Percentiles rank a stretch among this genome's conserved stretches.
Evolutionary conservation across 2,329 filamentous ascomycete genomes (phyloP).

Genomic region (Monosporascus ibericus): DNA sequence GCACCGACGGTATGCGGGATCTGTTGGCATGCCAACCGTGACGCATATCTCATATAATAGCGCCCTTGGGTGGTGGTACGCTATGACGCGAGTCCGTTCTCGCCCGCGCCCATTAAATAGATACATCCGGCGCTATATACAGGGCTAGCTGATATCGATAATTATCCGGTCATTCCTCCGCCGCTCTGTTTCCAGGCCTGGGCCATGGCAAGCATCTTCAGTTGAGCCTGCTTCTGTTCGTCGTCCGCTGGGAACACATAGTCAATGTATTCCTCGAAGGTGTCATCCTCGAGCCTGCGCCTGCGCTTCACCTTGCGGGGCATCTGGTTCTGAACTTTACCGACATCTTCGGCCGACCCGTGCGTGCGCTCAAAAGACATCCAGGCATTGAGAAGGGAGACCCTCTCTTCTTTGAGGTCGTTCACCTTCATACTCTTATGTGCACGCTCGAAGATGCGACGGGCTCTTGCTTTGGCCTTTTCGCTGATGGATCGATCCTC

Average conservation of each 20-base stretch:
- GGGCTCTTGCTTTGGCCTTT: constrained; percentile 74
- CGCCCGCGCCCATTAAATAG: too few relatives aligned
- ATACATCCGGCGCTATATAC: neutral
- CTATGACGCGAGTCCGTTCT: too few relatives aligned
- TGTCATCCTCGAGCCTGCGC: constrained; percentile 84
- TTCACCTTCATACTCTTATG: constrained; percentile 83
- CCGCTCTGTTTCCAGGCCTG: constrained; percentile 75
- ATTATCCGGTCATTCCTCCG: constrained; percentile 18
- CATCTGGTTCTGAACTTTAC: constrained; percentile 87
- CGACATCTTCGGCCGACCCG: constrained; percentile 67
- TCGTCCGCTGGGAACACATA: constrained; percentile 97
- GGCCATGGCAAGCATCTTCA: constrained; percentile 77
- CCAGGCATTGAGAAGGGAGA: constrained; percentile 86
- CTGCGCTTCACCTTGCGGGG: constrained; percentile 88
- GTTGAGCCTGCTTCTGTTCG: constrained; percentile 74
- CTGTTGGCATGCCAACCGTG: too few relatives aligned
- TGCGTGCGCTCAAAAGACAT: constrained; percentile 85
- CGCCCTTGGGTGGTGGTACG: too few relatives aligned
- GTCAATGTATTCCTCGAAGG: constrained; percentile 94
- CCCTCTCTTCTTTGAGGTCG: constrained; percentile 90
- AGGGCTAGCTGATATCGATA: neutral
- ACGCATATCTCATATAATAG: too few relatives aligned
- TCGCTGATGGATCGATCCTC: constrained; percentile 70
- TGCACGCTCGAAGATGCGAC: constrained; percentile 78
- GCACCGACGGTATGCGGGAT: too few relatives aligned